A percentile compares a stretch with the other conserved stretches of the same genome.
phyloP scores from a whole-genome alignment of 1,284 basidiomycete species.

The Ceratobasidium sp. region DNA sequence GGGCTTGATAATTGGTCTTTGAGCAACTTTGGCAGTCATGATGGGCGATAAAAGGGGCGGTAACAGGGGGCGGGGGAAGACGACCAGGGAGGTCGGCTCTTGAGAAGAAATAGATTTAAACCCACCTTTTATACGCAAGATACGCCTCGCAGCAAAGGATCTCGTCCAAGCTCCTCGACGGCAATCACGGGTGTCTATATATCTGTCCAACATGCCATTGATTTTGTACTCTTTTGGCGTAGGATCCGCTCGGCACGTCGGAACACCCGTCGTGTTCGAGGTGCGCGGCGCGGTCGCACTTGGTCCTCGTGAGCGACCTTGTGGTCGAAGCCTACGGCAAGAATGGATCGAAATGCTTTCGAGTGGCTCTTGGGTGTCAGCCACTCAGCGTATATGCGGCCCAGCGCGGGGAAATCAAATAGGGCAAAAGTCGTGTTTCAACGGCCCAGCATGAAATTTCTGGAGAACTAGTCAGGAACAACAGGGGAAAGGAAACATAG shows the following conservation, averaged over 20 bases:
- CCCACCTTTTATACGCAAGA: conserved; percentile 10
- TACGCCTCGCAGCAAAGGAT: neutral
- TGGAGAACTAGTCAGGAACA: neutral
- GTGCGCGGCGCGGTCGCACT: conserved; percentile 24
- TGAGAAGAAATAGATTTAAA: neutral
- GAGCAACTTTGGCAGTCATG: neutral
- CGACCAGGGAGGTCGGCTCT: neutral
- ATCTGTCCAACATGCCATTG: neutral
- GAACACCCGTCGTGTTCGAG: neutral
- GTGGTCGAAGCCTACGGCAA: neutral
- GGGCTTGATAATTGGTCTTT: conserved; percentile 5
- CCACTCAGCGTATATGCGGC: neutral
- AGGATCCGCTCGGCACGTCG: conserved; percentile 34
- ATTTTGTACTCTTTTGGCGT: neutral
- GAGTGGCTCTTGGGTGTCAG: too few species aligned
- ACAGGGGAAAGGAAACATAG: neutral
- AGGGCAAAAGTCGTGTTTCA: neutral
- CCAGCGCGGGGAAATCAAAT: neutral
- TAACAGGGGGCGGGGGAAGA: neutral
- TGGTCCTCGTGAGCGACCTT: conserved; percentile 6
- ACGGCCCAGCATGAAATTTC: neutral
- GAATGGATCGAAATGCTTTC: neutral
- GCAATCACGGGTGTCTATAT: conserved; percentile 12
- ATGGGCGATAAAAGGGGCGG: neutral
- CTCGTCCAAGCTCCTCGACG: conserved; percentile 9